Base-by-base conservation (phyloP, 495 filamentous ascomycete genomes). In the Mycothermus thermophilus region DNA sequence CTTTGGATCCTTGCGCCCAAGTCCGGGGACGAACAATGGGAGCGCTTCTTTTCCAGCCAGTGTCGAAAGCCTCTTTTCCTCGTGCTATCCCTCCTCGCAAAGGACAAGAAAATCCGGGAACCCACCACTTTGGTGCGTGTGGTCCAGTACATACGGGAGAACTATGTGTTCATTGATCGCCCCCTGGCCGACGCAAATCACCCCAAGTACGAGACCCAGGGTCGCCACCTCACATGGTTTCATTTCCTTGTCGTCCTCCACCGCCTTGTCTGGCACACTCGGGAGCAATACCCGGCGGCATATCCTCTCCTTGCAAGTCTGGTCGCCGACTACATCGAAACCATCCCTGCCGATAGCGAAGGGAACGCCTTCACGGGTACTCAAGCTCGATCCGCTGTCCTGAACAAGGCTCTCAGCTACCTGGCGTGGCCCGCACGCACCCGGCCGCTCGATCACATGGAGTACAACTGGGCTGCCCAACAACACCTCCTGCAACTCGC, bases 391-490 rank as follows among this genome's bases (percentile, higher is more conserved):
- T 53, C 49, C 15, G 11, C 31, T 5, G 24, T 64, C 9, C 55
- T 59, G 34, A 67, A 67, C 41, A 23, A 40, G 8, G 48, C 51
- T 9, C 28, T 67, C 6, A 37, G 34, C 5, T 35, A 46, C 9
- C 52, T 65, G 9, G 46, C 35, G 10, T 34, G 23, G 22, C 50
- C 46, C 2, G 42, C 60, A 11, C 27, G 37, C 18, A 30, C 23
- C 6, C 37, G 43, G 13, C 55, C 61, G 1, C 10, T 62, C 5
- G 20, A 25, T 5, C 46, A 54, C 35, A 52, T 52, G 46, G 42
- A 43, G 22, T 57, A 55, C 51, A 60, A 60, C 32, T 68, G 64
- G 64, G 50, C 58, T 16, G 63, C 63, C 1, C 64, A 68, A 21
- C 58, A 46, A 24, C 32, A 52, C n/a, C 48, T 68, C 8, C 34